Evolutionary conservation across 176 grass and related monocot species (phyloP).

Genomic region (Chloris gayana): DNA sequence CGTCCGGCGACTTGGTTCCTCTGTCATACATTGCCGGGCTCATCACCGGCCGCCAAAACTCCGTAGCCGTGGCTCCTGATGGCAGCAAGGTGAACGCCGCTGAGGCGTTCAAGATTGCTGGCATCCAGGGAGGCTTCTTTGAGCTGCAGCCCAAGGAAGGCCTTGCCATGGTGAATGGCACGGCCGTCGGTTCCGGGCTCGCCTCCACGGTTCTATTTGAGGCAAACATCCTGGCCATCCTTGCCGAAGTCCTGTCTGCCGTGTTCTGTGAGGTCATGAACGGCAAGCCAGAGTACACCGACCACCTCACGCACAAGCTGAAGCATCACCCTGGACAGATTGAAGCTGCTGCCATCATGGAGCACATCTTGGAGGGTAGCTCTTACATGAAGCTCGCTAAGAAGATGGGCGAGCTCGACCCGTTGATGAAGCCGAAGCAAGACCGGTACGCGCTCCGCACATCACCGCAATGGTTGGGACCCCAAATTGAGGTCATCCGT

Average conservation of each 20-base stretch:
- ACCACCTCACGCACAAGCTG: constrained; percentile 85
- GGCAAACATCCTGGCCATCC: constrained; percentile 63
- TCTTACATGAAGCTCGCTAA: constrained; percentile 80
- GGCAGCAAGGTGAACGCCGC: constrained; percentile 35
- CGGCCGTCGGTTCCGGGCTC: constrained; percentile 78
- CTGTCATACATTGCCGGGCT: constrained; percentile 62
- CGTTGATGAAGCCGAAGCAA: constrained; percentile 78
- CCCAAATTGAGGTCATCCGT: constrained; percentile 80
- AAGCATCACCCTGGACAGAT: constrained; percentile 88
- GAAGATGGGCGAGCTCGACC: constrained; percentile 77
- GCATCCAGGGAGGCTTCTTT: constrained; percentile 51
- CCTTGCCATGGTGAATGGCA: constrained; percentile 86
- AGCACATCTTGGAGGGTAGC: constrained; percentile 56
- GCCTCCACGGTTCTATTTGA: constrained; percentile 81
- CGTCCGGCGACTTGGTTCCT: constrained; percentile 61
- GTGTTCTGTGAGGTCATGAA: constrained; percentile 94
- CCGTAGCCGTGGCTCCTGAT: neutral
- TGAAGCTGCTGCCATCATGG: constrained; percentile 83
- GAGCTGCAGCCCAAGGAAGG: constrained; percentile 71
- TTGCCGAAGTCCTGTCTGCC: constrained; percentile 69
- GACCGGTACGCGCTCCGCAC: constrained; percentile 88
- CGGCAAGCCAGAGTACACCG: constrained; percentile 85
- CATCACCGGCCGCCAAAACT: constrained; percentile 40
- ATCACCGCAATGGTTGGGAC: constrained; percentile 81
- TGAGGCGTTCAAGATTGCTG: constrained; percentile 35